Conservation (phyloP, 1,139 yeast species). For the Zygosaccharomyces pseudobailii region DNA sequence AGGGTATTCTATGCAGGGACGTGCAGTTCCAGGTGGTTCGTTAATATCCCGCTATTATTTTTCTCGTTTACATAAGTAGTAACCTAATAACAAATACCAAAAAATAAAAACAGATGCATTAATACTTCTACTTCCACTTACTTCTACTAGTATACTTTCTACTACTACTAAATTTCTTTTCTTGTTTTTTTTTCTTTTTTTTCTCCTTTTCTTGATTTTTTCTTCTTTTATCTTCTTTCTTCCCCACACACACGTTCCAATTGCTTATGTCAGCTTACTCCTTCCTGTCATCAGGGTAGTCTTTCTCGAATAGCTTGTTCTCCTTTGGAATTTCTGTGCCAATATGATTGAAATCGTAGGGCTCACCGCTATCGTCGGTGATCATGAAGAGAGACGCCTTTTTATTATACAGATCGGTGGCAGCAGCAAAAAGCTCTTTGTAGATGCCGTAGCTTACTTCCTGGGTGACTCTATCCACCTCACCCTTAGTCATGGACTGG, state of each 20-base stretch:
- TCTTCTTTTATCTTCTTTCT: too few species aligned
- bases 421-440: conserved; percentile 1
- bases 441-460: conserved; percentile 8
- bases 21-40: conserved; percentile 28
- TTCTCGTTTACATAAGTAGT: too few species aligned
- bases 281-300: conserved; percentile 3
- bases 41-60: background rate
- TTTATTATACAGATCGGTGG: background rate
- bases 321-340: conserved; percentile 1
- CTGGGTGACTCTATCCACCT: background rate
- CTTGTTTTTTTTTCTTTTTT: too few species aligned
- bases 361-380: background rate
- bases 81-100: background rate
- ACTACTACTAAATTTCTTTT: background rate
- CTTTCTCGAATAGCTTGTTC: conserved; percentile 2
- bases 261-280: background rate
- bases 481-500: background rate
- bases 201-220: too few species aligned
- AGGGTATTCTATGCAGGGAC: conserved; percentile 58
- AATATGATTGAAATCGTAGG: background rate
- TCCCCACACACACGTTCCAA: too few species aligned
- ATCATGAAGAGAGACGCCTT: background rate
- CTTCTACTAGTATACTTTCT: background rate
- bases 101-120: background rate
- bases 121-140: background rate